Evolutionary conservation across 768 basidiomycete species (phyloP).

Genomic region (Suillus paluster): DNA sequence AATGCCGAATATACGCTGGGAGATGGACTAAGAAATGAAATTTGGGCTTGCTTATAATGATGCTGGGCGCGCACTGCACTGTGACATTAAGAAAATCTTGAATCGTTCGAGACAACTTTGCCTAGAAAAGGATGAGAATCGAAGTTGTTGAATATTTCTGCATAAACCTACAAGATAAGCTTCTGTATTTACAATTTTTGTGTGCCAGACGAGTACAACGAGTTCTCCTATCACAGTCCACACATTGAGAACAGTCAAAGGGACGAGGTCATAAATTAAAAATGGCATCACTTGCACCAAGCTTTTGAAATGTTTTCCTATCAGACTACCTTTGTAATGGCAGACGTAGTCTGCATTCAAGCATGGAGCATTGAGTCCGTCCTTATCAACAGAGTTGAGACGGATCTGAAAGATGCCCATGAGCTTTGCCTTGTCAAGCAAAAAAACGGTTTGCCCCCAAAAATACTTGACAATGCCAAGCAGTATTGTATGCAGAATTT

Average conservation of each 20-base stretch:
- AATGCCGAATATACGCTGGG: constrained; percentile 26
- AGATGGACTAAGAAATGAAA: constrained; percentile 38
- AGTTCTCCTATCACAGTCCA: constrained; percentile 40
- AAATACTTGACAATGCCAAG: constrained; percentile 16
- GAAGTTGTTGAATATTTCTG: background rate
- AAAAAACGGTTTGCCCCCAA: constrained; percentile 26
- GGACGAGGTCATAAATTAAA: constrained; percentile 36
- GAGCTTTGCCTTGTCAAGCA: constrained; percentile 26
- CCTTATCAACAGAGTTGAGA: constrained; percentile 24
- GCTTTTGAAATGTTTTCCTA: constrained; percentile 38
- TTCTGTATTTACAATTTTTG: constrained; percentile 40
- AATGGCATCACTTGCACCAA: constrained; percentile 35
- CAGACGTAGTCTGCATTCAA: constrained; percentile 37
- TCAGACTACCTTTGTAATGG: constrained; percentile 32
- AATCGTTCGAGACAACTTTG: constrained; percentile 20
- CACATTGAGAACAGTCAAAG: constrained; percentile 23
- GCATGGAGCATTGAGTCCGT: constrained; percentile 29
- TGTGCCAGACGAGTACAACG: constrained; percentile 45
- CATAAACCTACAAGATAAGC: constrained; percentile 35
- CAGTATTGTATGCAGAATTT: constrained; percentile 39
- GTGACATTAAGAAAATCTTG: constrained; percentile 14
- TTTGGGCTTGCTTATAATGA: constrained; percentile 31
- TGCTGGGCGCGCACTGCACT: constrained; percentile 28
- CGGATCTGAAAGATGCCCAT: constrained; percentile 26
- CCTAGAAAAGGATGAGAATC: constrained; percentile 5